Conservation (phyloP, 2,329 filamentous ascomycete genomes). For the Bipolaris victoriae region DNA sequence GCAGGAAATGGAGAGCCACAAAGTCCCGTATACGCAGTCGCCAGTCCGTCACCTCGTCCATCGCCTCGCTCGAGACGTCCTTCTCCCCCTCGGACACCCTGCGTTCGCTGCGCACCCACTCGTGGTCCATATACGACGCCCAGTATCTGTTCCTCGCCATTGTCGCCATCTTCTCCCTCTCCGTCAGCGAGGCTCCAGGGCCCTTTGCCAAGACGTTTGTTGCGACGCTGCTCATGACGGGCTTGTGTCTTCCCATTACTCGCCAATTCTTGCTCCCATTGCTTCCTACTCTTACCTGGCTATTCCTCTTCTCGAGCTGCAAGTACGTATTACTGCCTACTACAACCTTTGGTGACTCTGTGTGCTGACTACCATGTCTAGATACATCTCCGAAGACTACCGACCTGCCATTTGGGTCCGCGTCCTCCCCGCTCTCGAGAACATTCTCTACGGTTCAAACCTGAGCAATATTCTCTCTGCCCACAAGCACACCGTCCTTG, state of each 20-base stretch:
- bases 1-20: constrained; percentile 66
- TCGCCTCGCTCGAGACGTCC: constrained; percentile 79
- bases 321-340: constrained; percentile 67
- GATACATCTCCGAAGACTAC: constrained; percentile 88
- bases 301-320: constrained; percentile 90
- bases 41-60: constrained; percentile 71
- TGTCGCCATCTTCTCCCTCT: constrained; percentile 81
- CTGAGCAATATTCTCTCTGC: constrained; percentile 94
- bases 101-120: constrained; percentile 74
- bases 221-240: constrained; percentile 68
- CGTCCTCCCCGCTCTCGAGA: constrained; percentile 90
- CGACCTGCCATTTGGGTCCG: constrained; percentile 95
- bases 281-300: constrained; percentile 81
- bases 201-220: constrained; percentile 78
- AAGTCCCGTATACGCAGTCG: constrained; percentile 70
- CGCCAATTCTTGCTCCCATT: constrained; percentile 91
- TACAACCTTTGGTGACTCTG: constrained; percentile 1
- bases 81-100: constrained; percentile 81
- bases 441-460: constrained; percentile 95
- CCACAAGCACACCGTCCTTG: constrained; percentile 81
- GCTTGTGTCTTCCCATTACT: constrained; percentile 81
- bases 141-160: constrained; percentile 80
- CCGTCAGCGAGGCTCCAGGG: constrained; percentile 78
- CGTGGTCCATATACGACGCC: constrained; percentile 81
- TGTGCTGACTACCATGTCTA: constrained; percentile 49